phyloP scores from a whole-genome alignment of 73 alveolate genomes.

The Paramecium primaurelia region DNA sequence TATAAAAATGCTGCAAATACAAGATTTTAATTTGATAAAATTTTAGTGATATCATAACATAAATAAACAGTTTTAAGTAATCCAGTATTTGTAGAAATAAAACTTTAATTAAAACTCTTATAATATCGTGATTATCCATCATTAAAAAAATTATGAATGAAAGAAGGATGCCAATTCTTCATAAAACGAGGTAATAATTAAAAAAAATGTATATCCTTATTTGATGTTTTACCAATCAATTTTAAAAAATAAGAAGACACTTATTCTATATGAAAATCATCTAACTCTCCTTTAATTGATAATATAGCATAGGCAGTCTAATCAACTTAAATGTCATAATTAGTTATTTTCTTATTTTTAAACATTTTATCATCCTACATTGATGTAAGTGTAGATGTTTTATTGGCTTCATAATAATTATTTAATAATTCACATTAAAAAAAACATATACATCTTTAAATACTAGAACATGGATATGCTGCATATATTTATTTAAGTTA shows the following conservation, averaged over 20 bases:
- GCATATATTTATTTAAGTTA: not conserved
- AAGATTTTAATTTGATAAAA: not conserved
- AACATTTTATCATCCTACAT: slow-evolving; percentile 5
- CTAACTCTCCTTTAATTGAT: not conserved
- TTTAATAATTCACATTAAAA: not conserved
- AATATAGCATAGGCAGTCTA: not conserved
- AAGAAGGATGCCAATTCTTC: not conserved
- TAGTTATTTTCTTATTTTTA: not conserved
- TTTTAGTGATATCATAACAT: not conserved
- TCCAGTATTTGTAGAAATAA: not conserved
- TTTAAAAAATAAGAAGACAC: not conserved
- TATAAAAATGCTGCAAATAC: not conserved
- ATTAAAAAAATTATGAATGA: not conserved
- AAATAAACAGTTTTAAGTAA: not conserved
- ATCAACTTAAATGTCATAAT: not conserved
- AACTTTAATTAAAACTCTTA: not conserved
- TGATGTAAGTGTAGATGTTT: not conserved
- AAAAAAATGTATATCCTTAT: not conserved
- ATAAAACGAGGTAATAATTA: not conserved
- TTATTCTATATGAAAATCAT: not conserved
- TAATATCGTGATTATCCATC: not conserved
- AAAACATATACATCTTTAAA: not conserved
- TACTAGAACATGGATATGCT: not conserved
- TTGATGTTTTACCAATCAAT: not conserved
- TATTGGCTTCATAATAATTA: slow-evolving; percentile 4